Conservation (phyloP, 441 rosid species). For the Mallotus repandus region DNA sequence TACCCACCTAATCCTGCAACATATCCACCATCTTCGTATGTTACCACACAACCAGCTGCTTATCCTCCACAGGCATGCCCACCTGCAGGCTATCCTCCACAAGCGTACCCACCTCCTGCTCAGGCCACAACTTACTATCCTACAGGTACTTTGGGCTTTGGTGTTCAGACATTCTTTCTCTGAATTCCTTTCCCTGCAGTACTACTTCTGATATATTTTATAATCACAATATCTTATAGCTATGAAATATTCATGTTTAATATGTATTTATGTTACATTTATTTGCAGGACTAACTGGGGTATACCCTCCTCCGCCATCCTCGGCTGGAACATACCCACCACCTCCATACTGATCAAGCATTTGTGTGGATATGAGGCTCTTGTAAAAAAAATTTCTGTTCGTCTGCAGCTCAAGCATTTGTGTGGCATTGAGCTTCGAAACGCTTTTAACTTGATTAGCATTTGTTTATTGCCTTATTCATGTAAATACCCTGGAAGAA, state of each 20-base stretch:
- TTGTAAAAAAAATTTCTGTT: not conserved
- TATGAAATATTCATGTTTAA: not conserved
- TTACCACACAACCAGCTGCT: conserved; percentile 17
- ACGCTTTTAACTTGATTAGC: not conserved
- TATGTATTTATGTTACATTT: not conserved
- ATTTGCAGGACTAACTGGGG: conserved; percentile 21
- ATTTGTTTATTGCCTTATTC: not conserved
- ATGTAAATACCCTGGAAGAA: no score
- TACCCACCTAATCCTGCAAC: conserved; percentile 24
- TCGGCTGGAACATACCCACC: conserved; percentile 35
- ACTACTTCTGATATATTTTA: no score
- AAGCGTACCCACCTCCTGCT: conserved; percentile 21
- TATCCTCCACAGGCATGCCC: conserved; percentile 30
- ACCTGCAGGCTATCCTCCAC: conserved; percentile 31
- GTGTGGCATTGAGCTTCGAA: not conserved
- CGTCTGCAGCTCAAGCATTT: conserved; percentile 5
- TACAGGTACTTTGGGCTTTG: conserved; percentile 27
- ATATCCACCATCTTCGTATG: conserved; percentile 20
- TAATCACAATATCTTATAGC: no score
- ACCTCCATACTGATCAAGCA: conserved; percentile 30
- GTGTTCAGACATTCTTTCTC: not conserved
- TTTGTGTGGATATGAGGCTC: no score
- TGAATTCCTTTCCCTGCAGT: no score
- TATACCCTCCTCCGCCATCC: conserved; percentile 16
- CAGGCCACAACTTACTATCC: conserved; percentile 32